These are phyloP conservation scores for Phanerochaete sordida DNA, from an alignment of 768 basidiomycete species.

Conservation along the genomic window DNA sequence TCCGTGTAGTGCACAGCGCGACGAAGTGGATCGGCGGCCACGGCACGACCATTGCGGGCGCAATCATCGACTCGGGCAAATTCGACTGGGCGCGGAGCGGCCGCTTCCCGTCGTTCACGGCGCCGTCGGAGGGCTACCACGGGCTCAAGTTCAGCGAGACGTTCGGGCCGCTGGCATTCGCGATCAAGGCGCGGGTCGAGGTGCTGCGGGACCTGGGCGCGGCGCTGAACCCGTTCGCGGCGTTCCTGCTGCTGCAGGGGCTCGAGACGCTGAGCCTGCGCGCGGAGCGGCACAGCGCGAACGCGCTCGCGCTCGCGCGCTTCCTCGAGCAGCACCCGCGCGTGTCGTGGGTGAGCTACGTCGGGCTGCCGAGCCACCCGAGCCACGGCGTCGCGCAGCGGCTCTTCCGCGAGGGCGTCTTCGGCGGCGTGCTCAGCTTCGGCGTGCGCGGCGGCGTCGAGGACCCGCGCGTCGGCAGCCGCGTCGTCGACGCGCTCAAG, in stretches of 20 bases:
- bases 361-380: slow-evolving; percentile 60
- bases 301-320: slow-evolving; percentile 65
- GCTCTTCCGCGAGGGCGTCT: slow-evolving; percentile 52
- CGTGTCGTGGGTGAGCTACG: slow-evolving; percentile 77
- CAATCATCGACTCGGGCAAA: slow-evolving; percentile 69
- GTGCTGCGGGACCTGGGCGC: slow-evolving; percentile 68
- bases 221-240: slow-evolving; percentile 63
- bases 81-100: slow-evolving; percentile 72
- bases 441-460: slow-evolving; percentile 56
- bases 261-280: slow-evolving; percentile 75
- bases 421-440: slow-evolving; percentile 75
- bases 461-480: slow-evolving; percentile 42
- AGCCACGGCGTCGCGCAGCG: slow-evolving; percentile 57
- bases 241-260: slow-evolving; percentile 75
- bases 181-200: slow-evolving; percentile 61
- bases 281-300: slow-evolving; percentile 66
- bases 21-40: slow-evolving; percentile 87
- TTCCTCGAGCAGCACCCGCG: slow-evolving; percentile 64
- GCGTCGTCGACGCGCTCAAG: slow-evolving; percentile 65
- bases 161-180: slow-evolving; percentile 63
- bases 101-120: slow-evolving; percentile 71
- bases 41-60: slow-evolving; percentile 76
- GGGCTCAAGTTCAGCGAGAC: slow-evolving; percentile 63
- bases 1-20: slow-evolving; percentile 57
- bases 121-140: slow-evolving; percentile 74